Base-by-base conservation (phyloP, 345 rosid genomes). In the Brassica napus region DNA sequence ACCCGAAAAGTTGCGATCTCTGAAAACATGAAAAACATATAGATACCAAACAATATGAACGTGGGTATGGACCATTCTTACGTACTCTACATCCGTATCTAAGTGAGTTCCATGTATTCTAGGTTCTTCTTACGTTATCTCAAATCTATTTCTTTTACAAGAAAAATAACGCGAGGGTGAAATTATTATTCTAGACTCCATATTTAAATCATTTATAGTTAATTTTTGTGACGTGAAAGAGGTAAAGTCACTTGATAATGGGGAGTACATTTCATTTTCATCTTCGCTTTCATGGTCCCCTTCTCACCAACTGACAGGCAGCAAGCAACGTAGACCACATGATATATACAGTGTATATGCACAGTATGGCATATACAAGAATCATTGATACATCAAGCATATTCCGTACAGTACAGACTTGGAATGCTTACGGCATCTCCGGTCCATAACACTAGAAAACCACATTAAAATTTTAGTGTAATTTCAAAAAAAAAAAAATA, bases 31-130 rank as follows among this genome's bases (percentile, higher is more conserved):
- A 65, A 52, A 61, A 79, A 67, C 32, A 31, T 71, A 60, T 49
- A n/a, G 58, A 49, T 79, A 79, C 78, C 78, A 74, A 62, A 68
- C 65, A 32, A n/a, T 49, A 11, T 18, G 65, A 4, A 68, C 64
- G 74, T 68, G 71, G 74, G 23, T 74, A 26, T 73, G 82, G 82
- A 74, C 82, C 78, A 79, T 79, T 67, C 39, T 9, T 55, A 61
- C 52, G 52, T 12, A 10, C 52, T 44, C 16, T 14, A 35, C 52
- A 18, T 57, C 42, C 32, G 21, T 65, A 57, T 30, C 60, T 65
- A 37, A 15, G 47, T 37, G 44, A 37, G 34, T 73, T 79, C 42
- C 74, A 60, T 49, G 68, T 21, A 49, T 49, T 73, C 21, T 54
- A 4, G 74, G 70, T 16, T 73, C 82, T 73, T 79, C 69, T 54